Conservation (phyloP, 2,329 filamentous ascomycete species). For the Ophiostoma montium region DNA sequence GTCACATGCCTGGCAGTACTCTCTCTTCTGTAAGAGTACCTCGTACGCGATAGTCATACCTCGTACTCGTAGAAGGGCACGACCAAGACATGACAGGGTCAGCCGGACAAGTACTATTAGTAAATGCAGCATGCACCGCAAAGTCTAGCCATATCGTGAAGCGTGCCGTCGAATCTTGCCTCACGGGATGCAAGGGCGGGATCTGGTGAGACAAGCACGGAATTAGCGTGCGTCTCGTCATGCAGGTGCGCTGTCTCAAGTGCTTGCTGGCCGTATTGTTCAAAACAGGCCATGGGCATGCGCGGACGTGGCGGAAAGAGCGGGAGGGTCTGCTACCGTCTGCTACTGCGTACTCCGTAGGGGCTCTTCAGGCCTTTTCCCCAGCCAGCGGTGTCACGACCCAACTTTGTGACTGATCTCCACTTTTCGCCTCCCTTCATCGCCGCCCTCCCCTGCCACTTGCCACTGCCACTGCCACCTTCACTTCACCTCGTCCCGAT, state of each 20-base stretch:
- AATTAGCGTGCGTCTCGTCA: background rate
- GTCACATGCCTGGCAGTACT: background rate
- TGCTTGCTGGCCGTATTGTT: background rate
- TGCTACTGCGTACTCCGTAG: background rate
- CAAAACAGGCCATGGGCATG: background rate
- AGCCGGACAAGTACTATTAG: too few relatives aligned
- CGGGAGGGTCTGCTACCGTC: background rate
- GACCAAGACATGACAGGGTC: background rate
- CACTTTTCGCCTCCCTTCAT: background rate
- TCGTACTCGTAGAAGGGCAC: too few relatives aligned
- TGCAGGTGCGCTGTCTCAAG: background rate
- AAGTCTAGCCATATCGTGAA: too few relatives aligned
- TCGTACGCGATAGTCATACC: background rate
- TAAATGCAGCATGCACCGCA: too few relatives aligned
- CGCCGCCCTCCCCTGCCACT: background rate
- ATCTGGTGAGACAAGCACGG: background rate
- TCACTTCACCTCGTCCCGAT: background rate
- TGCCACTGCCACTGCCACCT: background rate
- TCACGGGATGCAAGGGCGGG: background rate
- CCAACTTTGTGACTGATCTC: too few relatives aligned
- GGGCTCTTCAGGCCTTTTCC: background rate
- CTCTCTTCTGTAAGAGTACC: background rate
- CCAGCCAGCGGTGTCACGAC: constrained; percentile 5
- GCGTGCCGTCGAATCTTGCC: too few relatives aligned
- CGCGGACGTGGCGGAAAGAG: constrained; percentile 8